phyloP scores from a whole-genome alignment of 2,329 filamentous ascomycete species.

The Fusarium kyushuense region DNA sequence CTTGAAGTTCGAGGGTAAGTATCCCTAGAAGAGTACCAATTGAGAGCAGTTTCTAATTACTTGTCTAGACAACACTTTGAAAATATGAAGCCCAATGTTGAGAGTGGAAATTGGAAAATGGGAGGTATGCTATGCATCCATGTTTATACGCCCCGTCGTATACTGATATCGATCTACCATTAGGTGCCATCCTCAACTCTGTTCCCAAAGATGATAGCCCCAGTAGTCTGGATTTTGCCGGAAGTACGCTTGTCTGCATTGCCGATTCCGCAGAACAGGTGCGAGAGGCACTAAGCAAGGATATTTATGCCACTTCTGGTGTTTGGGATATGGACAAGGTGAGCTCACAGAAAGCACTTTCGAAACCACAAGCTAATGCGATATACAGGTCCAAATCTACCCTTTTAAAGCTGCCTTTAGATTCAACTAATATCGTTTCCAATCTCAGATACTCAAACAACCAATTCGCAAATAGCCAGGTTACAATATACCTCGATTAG shows the following conservation, averaged over 20 bases:
- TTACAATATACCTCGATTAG: conserved; percentile 10
- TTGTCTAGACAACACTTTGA: conserved; percentile 63
- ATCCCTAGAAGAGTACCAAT: background rate
- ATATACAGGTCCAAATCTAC: conserved; percentile 61
- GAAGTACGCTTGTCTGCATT: conserved; percentile 75
- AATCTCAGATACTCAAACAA: too few species aligned
- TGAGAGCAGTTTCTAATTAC: conserved; percentile 19
- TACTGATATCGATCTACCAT: background rate
- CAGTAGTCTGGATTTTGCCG: conserved; percentile 75
- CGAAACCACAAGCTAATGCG: background rate
- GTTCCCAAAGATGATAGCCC: conserved; percentile 72
- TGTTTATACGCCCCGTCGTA: background rate
- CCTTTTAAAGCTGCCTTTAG: conserved; percentile 61
- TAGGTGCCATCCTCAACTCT: conserved; percentile 75
- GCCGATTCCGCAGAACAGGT: conserved; percentile 79
- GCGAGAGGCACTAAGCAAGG: conserved; percentile 72
- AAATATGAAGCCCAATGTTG: conserved; percentile 63
- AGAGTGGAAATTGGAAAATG: conserved; percentile 70
- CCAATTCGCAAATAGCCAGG: background rate
- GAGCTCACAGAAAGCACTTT: conserved; percentile 24
- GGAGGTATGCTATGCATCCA: conserved; percentile 63
- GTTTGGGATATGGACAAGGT: conserved; percentile 86
- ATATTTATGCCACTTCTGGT: conserved; percentile 77
- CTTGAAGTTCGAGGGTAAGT: conserved; percentile 69
- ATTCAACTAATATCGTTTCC: conserved; percentile 22